Evolutionary conservation across 2,329 filamentous ascomycete species (phyloP), one percentile per base, ranked within the genome.

Genomic region (Fusarium albidum): DNA sequence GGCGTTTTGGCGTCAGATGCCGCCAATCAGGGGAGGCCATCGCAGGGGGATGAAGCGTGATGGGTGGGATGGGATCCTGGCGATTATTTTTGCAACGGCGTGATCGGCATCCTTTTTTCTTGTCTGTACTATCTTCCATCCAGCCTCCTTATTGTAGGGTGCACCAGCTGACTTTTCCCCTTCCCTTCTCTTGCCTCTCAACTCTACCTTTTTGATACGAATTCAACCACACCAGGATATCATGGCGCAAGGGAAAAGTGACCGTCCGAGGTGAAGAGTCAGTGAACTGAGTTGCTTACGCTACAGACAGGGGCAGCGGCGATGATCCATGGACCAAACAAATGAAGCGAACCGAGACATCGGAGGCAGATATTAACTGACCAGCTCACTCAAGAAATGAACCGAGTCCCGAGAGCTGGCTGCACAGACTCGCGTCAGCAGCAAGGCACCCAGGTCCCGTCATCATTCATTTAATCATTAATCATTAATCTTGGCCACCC

Each of bases 1-100:
- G 4, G 58, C 39, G 58, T 61, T 62, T 55, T 62, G 58, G 58
- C 58, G 54, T 61, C 45, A 40, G 53, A 52, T 51, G 47, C 60
- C 57, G 58, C 63, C 63, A 66, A 66, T 66, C 52, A 64, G 40
- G 45, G 26, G 41, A 47, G 46, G 47, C 29, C 35, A 43, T 61
- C 7, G 60, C 63, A 66, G 63, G 63, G 52, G 63, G n/a, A 64
- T 44, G 41, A 49, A 52, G 55, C 38, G 25, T 60, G 45, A 52
- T 55, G 58, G 54, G 47, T n/a, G 49, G 40, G 43, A 52, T 48
- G 48, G 21, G 32, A 63, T 58, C 61, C 59, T 51, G 63, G 63
- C 59, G 58, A 45, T 39, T 44, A 55, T 61, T 49, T 59, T 49
- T 59, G 50, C 52, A 66, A 66, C 63, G 61, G 63, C 55, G 55